Percentiles rank a stretch among this genome's conserved stretches.
These are phyloP conservation scores for Rhazya stricta DNA, from an alignment of 257 asterid genomes.

Conservation along the genomic window DNA sequence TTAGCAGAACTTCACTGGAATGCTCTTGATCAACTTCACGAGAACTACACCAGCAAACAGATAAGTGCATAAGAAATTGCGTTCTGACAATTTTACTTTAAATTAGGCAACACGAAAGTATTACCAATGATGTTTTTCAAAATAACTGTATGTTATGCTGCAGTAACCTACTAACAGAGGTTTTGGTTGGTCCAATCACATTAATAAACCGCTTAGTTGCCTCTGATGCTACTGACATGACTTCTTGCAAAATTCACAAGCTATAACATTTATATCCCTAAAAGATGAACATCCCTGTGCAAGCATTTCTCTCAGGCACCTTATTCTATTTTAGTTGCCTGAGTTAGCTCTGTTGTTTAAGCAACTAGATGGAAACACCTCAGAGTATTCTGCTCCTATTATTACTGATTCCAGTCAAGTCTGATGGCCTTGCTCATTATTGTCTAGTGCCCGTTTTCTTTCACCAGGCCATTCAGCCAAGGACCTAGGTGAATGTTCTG, in stretches of 20 bases:
- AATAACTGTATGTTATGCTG: too few species aligned
- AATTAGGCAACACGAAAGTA: background rate
- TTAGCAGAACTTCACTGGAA: background rate
- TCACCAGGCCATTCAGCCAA: background rate
- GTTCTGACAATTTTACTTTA: background rate
- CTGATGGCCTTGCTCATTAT: too few species aligned
- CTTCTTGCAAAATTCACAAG: background rate
- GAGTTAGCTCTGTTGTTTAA: background rate
- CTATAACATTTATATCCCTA: background rate
- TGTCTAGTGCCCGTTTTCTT: background rate
- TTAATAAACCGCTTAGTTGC: too few species aligned
- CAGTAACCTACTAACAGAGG: too few species aligned
- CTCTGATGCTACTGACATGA: background rate
- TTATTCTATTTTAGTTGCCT: background rate
- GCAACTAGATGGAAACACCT: background rate
- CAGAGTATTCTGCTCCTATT: background rate
- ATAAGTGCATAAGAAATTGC: background rate
- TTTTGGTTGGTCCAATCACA: too few species aligned
- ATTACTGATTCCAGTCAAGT: too few species aligned
- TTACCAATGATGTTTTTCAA: too few species aligned
- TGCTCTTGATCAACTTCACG: constrained; percentile 8
- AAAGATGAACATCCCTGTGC: background rate
- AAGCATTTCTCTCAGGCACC: background rate
- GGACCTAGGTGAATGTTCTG: background rate
- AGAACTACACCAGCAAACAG: background rate